Evolutionary conservation across 169 alveolate species (phyloP), one percentile per base, ranked within the genome.

Genomic region (Eimeria falciformis): DNA sequence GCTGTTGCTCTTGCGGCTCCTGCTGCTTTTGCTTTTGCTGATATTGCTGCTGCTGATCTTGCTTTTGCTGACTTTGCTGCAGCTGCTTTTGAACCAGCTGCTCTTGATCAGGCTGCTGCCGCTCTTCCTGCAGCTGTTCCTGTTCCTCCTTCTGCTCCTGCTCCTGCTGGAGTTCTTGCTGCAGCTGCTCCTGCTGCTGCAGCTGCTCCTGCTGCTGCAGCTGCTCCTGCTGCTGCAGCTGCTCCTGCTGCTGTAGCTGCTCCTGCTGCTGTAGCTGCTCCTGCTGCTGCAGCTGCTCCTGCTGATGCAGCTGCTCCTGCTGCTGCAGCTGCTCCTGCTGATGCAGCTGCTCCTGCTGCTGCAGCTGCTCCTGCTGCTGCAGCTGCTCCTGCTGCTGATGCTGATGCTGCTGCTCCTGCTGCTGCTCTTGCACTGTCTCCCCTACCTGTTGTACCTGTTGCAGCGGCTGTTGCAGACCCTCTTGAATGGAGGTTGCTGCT

Each of bases 171-270:
- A 14, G 71, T 14, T 7, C 7, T 27, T 58, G 71, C 71, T 58
- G 33, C 27, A 14, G 71, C 71, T 7, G 71, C 71, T 58, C 29
- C 71, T 58, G 58, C 58, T 50, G 58, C 58, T 9, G 58, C 58
- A 5, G 71, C 25, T 58, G 71, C 71, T 58, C 33, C 71, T 58
- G 71, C 71, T 14, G 71, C 71, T 5, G 7, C 21, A 5, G 71
- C 71, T 9, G 71, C 5, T 21, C 71, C 71, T 11, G 25, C 25
- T 58, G 37, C 83, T 14, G 7, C 7, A 11, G 62, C 62, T 50
- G 62, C 62, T 50, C 47, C 25, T 71, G 83, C 56, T 4, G 56
- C 56, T 71, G 58, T 56, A 37, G 83, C 56, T 29, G 56, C 56
- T 40, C 33, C 53, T 29, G 53, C 47, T 68, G 50, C 65, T 40